Percentiles rank a stretch among this genome's conserved stretches.
Evolutionary conservation across 306 rosid species (phyloP).

Genomic region (Nissolia schottii): DNA sequence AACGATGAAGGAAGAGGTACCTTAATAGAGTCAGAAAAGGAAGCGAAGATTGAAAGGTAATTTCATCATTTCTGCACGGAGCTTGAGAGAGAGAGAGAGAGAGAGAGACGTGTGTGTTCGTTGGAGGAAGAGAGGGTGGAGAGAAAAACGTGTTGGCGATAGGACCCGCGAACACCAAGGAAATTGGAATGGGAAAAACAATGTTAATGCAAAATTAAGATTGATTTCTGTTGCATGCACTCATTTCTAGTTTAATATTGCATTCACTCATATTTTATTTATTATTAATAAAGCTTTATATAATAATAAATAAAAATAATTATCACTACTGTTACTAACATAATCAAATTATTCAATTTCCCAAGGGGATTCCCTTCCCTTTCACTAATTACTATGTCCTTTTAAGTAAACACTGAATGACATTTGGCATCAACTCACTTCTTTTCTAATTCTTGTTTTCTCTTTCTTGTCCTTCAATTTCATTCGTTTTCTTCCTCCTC

Average conservation of each 20-base stretch:
- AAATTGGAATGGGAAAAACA: constrained; percentile 31
- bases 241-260: no score
- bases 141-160: constrained; percentile 62
- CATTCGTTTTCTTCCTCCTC: not conserved
- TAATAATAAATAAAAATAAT: no score
- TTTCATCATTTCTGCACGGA: constrained; percentile 17
- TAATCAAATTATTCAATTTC: not conserved
- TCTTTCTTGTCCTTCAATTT: not conserved
- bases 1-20: constrained; percentile 30
- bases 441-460: not conserved
- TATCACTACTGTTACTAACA: no score
- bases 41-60: constrained; percentile 17
- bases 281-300: no score
- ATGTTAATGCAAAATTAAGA: not conserved
- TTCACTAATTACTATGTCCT: not conserved
- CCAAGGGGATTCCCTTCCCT: not conserved
- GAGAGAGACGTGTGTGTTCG: not conserved
- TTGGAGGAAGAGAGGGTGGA: constrained; percentile 34
- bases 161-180: constrained; percentile 66
- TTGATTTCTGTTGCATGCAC: no score
- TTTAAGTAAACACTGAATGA: not conserved
- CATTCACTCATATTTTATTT: no score
- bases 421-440: constrained; percentile 2
- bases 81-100: constrained; percentile 13
- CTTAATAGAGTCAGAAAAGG: constrained; percentile 29